Conservation (phyloP, 345 rosid species). For the Dipteronia sinensis region DNA sequence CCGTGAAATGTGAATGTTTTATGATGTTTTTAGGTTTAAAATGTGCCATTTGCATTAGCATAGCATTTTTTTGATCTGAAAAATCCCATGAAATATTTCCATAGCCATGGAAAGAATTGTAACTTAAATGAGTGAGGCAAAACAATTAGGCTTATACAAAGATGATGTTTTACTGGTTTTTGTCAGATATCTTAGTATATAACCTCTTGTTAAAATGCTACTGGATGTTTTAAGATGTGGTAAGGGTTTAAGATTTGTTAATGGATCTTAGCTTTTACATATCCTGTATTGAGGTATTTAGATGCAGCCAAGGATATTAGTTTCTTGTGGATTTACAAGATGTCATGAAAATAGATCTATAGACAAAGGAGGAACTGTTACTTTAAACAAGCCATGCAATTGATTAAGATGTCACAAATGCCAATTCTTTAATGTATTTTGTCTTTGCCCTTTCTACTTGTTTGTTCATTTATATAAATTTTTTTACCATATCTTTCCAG, state of each 20-base stretch:
- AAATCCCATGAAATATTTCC: not conserved
- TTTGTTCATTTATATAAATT: not conserved
- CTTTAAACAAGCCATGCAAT: not conserved
- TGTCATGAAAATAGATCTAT: not conserved
- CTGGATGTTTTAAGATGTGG: not conserved
- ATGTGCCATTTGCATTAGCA: not conserved
- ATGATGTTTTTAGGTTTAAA: not conserved
- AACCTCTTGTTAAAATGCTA: not conserved
- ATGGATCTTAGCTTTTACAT: not conserved
- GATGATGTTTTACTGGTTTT: not conserved
- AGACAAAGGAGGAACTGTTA: not conserved
- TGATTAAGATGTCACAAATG: not conserved
- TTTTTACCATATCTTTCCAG: not conserved
- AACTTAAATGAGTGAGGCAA: not conserved
- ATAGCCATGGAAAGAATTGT: not conserved
- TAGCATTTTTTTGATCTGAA: not conserved
- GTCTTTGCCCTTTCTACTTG: not conserved
- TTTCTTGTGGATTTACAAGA: not conserved
- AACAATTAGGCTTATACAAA: not conserved
- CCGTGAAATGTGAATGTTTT: not conserved
- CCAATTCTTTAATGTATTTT: not conserved
- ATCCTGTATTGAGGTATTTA: not conserved
- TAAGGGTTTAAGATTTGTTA: not conserved
- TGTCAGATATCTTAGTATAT: not conserved
- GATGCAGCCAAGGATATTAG: not conserved